Evolutionary conservation across 2,329 filamentous ascomycete genomes (phyloP).

Genomic region (Celoporthe dispersa): DNA sequence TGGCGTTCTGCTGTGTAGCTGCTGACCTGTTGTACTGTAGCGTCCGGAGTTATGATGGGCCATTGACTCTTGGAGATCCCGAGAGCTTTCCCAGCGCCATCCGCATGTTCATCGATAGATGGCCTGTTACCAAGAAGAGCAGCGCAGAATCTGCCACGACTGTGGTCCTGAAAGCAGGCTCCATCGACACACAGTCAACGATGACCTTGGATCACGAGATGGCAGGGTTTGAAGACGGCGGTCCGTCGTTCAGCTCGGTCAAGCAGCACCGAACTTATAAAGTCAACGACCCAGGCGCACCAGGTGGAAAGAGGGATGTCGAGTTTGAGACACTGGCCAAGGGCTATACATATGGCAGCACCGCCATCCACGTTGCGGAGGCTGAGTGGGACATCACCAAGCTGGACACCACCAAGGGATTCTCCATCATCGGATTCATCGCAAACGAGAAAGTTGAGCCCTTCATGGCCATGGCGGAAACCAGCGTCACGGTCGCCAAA

Average conservation of each 20-base stretch:
- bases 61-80: conserved; percentile 78
- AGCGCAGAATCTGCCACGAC: conserved; percentile 76
- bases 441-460: conserved; percentile 75
- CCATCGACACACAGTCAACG: conserved; percentile 54
- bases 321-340: conserved; percentile 84
- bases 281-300: conserved; percentile 73
- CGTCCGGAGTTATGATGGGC: conserved; percentile 78
- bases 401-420: conserved; percentile 73
- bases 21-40: not conserved
- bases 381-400: conserved; percentile 89
- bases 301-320: conserved; percentile 81
- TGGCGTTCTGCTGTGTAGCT: not conserved
- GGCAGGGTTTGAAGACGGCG: conserved; percentile 52
- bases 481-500: conserved; percentile 76
- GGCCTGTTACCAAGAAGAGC: conserved; percentile 82
- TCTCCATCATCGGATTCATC: conserved; percentile 89
- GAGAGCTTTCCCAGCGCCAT: conserved; percentile 75
- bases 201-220: conserved; percentile 52
- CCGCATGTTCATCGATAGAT: conserved; percentile 86
- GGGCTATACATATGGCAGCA: conserved; percentile 91
- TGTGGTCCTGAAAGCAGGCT: conserved; percentile 65
- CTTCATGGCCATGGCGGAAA: conserved; percentile 83
- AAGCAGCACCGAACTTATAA: conserved; percentile 79
- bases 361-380: conserved; percentile 85
- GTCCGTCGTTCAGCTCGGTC: conserved; percentile 65